These are phyloP conservation scores for Oryza officinalis DNA, from an alignment of 176 grass and related monocot species.

Conservation along the genomic window DNA sequence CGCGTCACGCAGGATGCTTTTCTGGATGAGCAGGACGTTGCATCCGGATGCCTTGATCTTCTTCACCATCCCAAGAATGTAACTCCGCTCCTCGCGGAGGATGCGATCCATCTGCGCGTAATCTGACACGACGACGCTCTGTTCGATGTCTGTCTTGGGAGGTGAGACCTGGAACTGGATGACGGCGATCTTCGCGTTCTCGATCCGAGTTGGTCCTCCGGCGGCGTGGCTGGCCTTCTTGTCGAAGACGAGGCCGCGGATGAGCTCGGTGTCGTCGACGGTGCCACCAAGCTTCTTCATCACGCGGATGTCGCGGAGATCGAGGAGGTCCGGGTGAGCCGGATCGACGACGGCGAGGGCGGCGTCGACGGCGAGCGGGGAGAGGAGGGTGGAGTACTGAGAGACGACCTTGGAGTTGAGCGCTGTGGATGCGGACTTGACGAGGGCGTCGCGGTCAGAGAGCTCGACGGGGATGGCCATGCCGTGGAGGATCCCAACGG, in stretches of 20 bases:
- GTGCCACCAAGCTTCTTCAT: conserved; percentile 84
- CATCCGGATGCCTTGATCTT: conserved; percentile 89
- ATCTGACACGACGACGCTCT: conserved; percentile 83
- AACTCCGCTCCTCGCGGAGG: conserved; percentile 84
- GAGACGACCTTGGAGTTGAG: conserved; percentile 91
- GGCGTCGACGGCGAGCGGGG: conserved; percentile 73
- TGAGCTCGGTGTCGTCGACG: conserved; percentile 72
- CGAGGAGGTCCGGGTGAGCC: conserved; percentile 71
- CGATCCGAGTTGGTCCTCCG: conserved; percentile 56
- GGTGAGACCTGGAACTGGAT: conserved; percentile 93
- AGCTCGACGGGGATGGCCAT: conserved; percentile 77
- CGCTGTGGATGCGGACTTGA: conserved; percentile 85
- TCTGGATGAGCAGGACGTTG: conserved; percentile 92
- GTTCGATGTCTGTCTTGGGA: conserved; percentile 94
- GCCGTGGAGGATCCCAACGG: conserved; percentile 59
- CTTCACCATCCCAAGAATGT: conserved; percentile 91
- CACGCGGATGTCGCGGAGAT: conserved; percentile 76
- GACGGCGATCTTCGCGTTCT: conserved; percentile 89
- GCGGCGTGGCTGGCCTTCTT: conserved; percentile 85
- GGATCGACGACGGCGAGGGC: conserved; percentile 77
- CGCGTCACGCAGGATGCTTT: conserved; percentile 82
- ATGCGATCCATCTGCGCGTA: conserved; percentile 96
- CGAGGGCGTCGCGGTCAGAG: conserved; percentile 67
- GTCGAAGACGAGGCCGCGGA: conserved; percentile 81
- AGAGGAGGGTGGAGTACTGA: conserved; percentile 78